Evolutionary conservation across 1,284 basidiomycete species (phyloP), one percentile per base, ranked within the genome.

Genomic region (Ganoderma multipileum): DNA sequence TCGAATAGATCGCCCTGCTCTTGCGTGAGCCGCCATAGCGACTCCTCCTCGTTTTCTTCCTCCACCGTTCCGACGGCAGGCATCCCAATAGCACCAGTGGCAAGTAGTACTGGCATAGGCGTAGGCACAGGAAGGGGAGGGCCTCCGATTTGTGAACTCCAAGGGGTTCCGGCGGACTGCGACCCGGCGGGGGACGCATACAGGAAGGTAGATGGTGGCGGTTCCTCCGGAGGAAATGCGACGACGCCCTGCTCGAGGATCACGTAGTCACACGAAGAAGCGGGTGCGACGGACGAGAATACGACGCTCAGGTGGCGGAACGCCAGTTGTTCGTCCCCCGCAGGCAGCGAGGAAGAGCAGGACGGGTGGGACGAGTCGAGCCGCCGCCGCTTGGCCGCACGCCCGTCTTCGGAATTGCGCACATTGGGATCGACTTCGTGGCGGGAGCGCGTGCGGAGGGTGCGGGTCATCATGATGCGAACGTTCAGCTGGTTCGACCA

Each of bases 401-500:
- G 42, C n/a, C 12, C 47, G 20, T 52, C 30, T 8, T 20, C 11
- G 1, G 61, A 50, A 11, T 52, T n/a, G 38, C 58, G 58, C 6
- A 39, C 12, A 9, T 16, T 41, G n/a, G 61, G 61, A 38, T 63
- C 63, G 39, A 64, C 41, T 23, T 64, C 63, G 23, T 39, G 38
- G 39, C 50, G 63, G 36, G 39, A 55, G 0, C 63, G 63, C 26
- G 91, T 83, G 67, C 94, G 83, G 6, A 87, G 87, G 0, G 95
- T 96, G 20, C 94, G 86, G 59, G 86, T 88, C 60, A 97, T 84
- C 86, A 97, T 91, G 66, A 98, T 86, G 14, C 96, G 86, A 3
- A 85, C 85, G 71, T 96, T 96, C 68, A 98, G 84, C 71, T 94
- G 91, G 78, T 97, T 97, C 11, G 95, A 92, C 96, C 96, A 98